A percentile compares a stretch with the other conserved stretches of the same genome.
These are phyloP conservation scores for Oldenlandia corymbosa DNA, from an alignment of 257 asterid species.

Conservation along the genomic window DNA sequence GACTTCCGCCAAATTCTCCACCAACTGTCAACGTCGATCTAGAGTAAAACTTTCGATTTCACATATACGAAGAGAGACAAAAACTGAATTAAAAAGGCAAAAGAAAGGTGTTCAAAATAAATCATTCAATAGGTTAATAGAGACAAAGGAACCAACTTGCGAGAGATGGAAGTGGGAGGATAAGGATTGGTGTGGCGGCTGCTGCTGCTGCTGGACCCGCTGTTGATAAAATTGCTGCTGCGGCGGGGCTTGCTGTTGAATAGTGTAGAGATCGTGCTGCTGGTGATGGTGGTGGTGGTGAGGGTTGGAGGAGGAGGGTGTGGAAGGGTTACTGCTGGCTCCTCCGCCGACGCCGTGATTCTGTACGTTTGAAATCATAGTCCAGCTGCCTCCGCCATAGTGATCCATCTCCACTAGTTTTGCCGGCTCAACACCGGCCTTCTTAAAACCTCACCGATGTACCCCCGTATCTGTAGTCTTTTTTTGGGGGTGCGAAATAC, in stretches of 20 bases:
- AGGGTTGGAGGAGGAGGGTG: slow-evolving; percentile 37
- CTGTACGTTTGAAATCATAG: slow-evolving; percentile 77
- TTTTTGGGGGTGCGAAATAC: too few species aligned
- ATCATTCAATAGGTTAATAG: neutral
- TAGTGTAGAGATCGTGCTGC: slow-evolving; percentile 22
- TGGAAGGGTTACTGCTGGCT: slow-evolving; percentile 64
- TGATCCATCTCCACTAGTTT: slow-evolving; percentile 56
- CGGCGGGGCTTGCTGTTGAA: slow-evolving; percentile 40
- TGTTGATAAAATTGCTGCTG: slow-evolving; percentile 12
- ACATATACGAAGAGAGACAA: too few species aligned
- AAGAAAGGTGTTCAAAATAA: neutral
- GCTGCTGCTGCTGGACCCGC: slow-evolving; percentile 2
- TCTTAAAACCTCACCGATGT: neutral
- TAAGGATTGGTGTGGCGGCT: slow-evolving; percentile 48
- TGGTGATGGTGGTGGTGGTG: too few species aligned
- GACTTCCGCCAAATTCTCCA: slow-evolving; percentile 81
- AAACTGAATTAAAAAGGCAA: too few species aligned
- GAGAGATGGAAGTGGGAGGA: slow-evolving; percentile 73
- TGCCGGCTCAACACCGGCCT: neutral
- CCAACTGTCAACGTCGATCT: too few species aligned
- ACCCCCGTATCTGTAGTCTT: too few species aligned
- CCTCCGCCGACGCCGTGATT: too few species aligned
- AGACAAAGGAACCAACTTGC: slow-evolving; percentile 24
- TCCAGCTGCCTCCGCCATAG: slow-evolving; percentile 69
- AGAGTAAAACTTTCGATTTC: too few species aligned